These are phyloP conservation scores for Blastocystis sp. DNA, from an alignment of 352 stramenopile species.

Conservation along the genomic window DNA sequence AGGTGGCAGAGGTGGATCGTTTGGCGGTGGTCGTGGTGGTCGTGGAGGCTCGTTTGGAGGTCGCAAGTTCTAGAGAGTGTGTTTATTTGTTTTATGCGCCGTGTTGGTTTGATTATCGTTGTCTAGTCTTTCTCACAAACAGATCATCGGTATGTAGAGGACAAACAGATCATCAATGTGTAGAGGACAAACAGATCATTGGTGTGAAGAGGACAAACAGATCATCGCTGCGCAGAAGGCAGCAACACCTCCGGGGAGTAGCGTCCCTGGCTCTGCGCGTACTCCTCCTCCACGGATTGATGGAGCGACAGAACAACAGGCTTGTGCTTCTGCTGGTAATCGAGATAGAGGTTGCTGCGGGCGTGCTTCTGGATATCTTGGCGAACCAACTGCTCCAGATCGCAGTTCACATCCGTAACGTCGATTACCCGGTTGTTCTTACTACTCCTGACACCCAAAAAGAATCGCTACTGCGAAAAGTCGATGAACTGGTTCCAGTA, in stretches of 20 bases:
- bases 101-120: background rate
- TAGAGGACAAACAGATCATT: background rate
- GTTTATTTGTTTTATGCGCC: slow-evolving; percentile 60
- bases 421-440: slow-evolving; percentile 26
- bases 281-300: slow-evolving; percentile 34
- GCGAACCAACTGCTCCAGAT: slow-evolving; percentile 19
- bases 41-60: slow-evolving; percentile 51
- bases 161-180: too few relatives aligned
- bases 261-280: background rate
- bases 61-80: slow-evolving; percentile 17
- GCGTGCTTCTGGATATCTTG: slow-evolving; percentile 34
- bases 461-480: slow-evolving; percentile 8
- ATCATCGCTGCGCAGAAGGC: background rate
- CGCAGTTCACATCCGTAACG: background rate
- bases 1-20: slow-evolving; percentile 71
- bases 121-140: too few relatives aligned
- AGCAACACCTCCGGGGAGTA: slow-evolving; percentile 65
- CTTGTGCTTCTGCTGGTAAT: slow-evolving; percentile 55
- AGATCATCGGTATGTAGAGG: too few relatives aligned
- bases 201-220: background rate
- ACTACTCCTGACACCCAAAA: background rate
- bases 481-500: slow-evolving; percentile 69
- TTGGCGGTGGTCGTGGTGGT: slow-evolving; percentile 60
- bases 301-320: slow-evolving; percentile 14
- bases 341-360: slow-evolving; percentile 22